Conservation (phyloP, 306 rosid species). For the Hippophae rhamnoides region DNA sequence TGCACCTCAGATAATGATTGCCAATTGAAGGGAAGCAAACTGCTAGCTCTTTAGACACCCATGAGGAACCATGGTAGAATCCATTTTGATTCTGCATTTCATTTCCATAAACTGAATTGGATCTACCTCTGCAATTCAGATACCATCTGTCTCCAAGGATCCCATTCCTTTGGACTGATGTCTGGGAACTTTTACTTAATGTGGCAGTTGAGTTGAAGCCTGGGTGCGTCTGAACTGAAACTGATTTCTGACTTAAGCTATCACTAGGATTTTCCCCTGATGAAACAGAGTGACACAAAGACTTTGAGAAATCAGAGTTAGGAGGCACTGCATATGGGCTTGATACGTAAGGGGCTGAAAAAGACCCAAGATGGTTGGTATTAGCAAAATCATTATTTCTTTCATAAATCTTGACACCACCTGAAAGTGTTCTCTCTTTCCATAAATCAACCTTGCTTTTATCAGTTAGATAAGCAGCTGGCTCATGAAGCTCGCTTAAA, state of each 20-base stretch:
- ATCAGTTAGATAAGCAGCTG: conserved; percentile 32
- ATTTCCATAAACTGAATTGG: conserved; percentile 35
- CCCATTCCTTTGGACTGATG: conserved; percentile 48
- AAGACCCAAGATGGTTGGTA: conserved; percentile 33
- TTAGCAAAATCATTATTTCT: conserved; percentile 36
- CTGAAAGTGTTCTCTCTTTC: conserved; percentile 44
- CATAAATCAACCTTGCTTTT: conserved; percentile 34
- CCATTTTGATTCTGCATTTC: conserved; percentile 53
- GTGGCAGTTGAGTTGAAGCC: conserved; percentile 35
- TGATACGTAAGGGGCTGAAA: conserved; percentile 34
- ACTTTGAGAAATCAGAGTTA: conserved; percentile 38
- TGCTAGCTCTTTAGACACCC: conserved; percentile 52
- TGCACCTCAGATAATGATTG: conserved; percentile 13
- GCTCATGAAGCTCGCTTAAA: conserved; percentile 34
- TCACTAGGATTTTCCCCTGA: conserved; percentile 61
- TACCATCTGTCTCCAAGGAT: conserved; percentile 53
- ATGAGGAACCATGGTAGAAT: conserved; percentile 46
- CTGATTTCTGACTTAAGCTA: conserved; percentile 49
- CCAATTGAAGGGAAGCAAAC: conserved; percentile 13
- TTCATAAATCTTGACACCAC: conserved; percentile 35
- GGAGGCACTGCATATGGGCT: conserved; percentile 31
- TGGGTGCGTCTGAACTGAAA: conserved; percentile 44
- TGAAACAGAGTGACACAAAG: conserved; percentile 60
- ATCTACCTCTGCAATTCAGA: conserved; percentile 41
- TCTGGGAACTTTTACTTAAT: conserved; percentile 37